Percentiles rank a stretch among this genome's conserved stretches.
phyloP scores from a whole-genome alignment of 139 green algal genomes.

The Tetradesmus lagerheimii region DNA sequence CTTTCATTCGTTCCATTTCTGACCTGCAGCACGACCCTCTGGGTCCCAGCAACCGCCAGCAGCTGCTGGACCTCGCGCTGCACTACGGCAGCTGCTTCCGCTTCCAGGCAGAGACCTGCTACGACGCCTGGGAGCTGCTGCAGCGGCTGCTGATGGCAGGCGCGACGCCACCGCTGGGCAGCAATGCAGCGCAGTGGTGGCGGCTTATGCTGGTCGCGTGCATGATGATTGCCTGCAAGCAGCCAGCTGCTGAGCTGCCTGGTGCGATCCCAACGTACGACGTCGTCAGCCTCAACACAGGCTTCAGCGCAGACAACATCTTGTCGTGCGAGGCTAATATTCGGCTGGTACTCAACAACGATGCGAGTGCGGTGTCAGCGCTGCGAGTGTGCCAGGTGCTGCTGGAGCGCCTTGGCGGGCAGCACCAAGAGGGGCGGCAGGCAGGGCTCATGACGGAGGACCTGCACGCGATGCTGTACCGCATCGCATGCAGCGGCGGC shows the following conservation, averaged over 20 bases:
- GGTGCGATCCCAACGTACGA: slow-evolving; percentile 32
- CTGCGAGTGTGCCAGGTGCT: slow-evolving; percentile 47
- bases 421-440: slow-evolving; percentile 30
- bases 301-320: slow-evolving; percentile 23
- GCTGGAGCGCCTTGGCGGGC: slow-evolving; percentile 43
- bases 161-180: slow-evolving; percentile 19
- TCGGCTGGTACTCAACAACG: slow-evolving; percentile 28
- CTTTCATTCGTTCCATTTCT: not conserved
- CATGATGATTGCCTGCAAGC: slow-evolving; percentile 41
- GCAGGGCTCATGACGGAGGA: slow-evolving; percentile 3
- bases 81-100: slow-evolving; percentile 41
- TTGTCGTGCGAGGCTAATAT: slow-evolving; percentile 22
- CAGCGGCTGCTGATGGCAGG: slow-evolving; percentile 41
- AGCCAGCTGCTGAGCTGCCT: slow-evolving; percentile 30
- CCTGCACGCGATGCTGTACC: slow-evolving; percentile 35
- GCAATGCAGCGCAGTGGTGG: slow-evolving; percentile 21
- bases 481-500: slow-evolving; percentile 26
- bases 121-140: slow-evolving; percentile 43
- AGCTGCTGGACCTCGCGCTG: slow-evolving; percentile 42
- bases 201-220: slow-evolving; percentile 41
- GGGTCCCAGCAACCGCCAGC: slow-evolving; percentile 34
- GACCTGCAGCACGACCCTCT: slow-evolving; percentile 40
- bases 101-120: slow-evolving; percentile 30
- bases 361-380: slow-evolving; percentile 38
- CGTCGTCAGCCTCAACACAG: slow-evolving; percentile 25